Evolutionary conservation across 2,329 filamentous ascomycete species (phyloP).

Genomic region (Ascochyta viciae-villosae): DNA sequence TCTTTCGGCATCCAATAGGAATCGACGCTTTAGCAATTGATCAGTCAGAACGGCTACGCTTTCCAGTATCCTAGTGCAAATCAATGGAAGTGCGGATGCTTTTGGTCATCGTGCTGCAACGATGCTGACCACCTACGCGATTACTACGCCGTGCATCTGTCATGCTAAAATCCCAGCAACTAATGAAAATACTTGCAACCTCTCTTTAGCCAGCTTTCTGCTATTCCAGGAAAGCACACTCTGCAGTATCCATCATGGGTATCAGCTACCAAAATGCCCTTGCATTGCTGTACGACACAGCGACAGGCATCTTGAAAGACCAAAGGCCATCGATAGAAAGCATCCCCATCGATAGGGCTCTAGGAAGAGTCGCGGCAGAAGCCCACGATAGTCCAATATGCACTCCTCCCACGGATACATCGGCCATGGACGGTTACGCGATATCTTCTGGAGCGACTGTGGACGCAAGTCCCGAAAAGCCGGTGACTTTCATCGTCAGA

Average conservation of each 20-base stretch:
- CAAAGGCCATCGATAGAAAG: neutral
- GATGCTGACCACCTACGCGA: slow-evolving; percentile 1
- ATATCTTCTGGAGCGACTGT: slow-evolving; percentile 17
- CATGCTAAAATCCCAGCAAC: neutral
- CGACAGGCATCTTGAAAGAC: neutral
- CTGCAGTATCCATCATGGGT: neutral
- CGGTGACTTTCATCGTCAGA: slow-evolving; percentile 14
- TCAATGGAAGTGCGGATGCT: neutral
- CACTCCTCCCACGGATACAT: slow-evolving; percentile 16
- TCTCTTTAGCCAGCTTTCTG: neutral
- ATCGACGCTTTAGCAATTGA: neutral
- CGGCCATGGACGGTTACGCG: slow-evolving; percentile 18
- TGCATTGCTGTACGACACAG: neutral
- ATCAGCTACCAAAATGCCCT: slow-evolving; percentile 7
- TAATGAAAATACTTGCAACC: neutral
- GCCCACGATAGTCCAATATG: slow-evolving; percentile 8
- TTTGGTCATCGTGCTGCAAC: slow-evolving; percentile 4
- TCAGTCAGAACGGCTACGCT: neutral
- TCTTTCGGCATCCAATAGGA: neutral
- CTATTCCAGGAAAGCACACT: neutral
- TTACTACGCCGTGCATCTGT: slow-evolving; percentile 1
- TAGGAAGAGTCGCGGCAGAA: slow-evolving; percentile 13
- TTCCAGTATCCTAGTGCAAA: neutral
- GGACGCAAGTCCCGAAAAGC: slow-evolving; percentile 4
- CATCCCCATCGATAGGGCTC: slow-evolving; percentile 3